Base-by-base conservation (phyloP, 129 eudicot genomes). In the Rutidosis leptorrhynchoides region DNA sequence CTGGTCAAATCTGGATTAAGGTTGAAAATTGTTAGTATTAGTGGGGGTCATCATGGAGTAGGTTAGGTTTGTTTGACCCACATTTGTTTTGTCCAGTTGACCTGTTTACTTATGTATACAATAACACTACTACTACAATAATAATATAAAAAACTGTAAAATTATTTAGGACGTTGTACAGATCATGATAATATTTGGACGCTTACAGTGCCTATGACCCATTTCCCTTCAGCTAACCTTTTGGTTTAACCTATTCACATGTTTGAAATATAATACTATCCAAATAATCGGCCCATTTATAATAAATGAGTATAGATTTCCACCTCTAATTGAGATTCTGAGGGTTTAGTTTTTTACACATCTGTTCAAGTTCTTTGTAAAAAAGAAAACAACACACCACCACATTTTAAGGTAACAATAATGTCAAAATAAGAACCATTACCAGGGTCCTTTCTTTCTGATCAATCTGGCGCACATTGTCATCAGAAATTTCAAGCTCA, bases 361-460 rank as follows among this genome's bases (percentile, higher is more conserved):
- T 54, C n/a, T 54, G 64, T 68, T 22, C 37, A 22, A 30, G 58
- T 68, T 23, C 14, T 69, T 55, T 24, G 35, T 37, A 55, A 69
- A 42, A 64, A 69, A 69, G 21, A 69, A 56, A 37, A 68, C 14
- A 35, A 68, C 64, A 69, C 28, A 69, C 23, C 45, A 42, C 65
- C 43, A 5, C 21, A 68, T 23, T 37, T 57, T 27, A 3, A 26
- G 74, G 58, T 17, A 29, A 17, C 46, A 56, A 56, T 12, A 24
- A 68, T 16, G 33, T 67, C 49, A 67, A 22, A 67, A 65, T 19
- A 49, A 26, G 42, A 35, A 49, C 15, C 1, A 68, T 57, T 83
- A 92, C 98, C 89, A 81, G 54, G 53, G 57, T 71, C 81, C 68
- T 88, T 70, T 88, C 96, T 73, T 83, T 85, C 68, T 88, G 91